These are phyloP conservation scores for Triticum aestivum DNA, from an alignment of 176 grass and related monocot genomes.

Conservation along the genomic window IWGSC_CS_RefSeq_v2.1 NC_057813.1:471441937-471442436, in stretches of 20 bases:
- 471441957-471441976: slow-evolving; percentile 39
- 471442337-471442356: not conserved
- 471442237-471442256: slow-evolving; percentile 39
- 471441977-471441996: slow-evolving; percentile 48
- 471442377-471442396: not conserved
- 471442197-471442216: slow-evolving; percentile 15
- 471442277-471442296: slow-evolving; percentile 33
- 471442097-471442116: slow-evolving; percentile 24
- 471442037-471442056: slow-evolving; percentile 24
- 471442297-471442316: slow-evolving; percentile 23
- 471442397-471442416: slow-evolving; percentile 36
- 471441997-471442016: slow-evolving; percentile 30
- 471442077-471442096: not conserved
- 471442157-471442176: slow-evolving; percentile 27
- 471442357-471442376: not conserved
- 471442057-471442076: slow-evolving; percentile 21
- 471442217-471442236: not conserved
- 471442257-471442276: not conserved
- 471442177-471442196: slow-evolving; percentile 11
- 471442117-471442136: slow-evolving; percentile 27
- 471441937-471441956: slow-evolving; percentile 44
- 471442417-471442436: slow-evolving; percentile 43
- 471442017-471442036: slow-evolving; percentile 23
- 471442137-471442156: slow-evolving; percentile 31
- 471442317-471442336: not conserved